A percentile compares a stretch with the other conserved stretches of the same genome.
Evolutionary conservation across 2,329 filamentous ascomycete genomes (phyloP).

Genomic region (Cladosporium sp.): DNA sequence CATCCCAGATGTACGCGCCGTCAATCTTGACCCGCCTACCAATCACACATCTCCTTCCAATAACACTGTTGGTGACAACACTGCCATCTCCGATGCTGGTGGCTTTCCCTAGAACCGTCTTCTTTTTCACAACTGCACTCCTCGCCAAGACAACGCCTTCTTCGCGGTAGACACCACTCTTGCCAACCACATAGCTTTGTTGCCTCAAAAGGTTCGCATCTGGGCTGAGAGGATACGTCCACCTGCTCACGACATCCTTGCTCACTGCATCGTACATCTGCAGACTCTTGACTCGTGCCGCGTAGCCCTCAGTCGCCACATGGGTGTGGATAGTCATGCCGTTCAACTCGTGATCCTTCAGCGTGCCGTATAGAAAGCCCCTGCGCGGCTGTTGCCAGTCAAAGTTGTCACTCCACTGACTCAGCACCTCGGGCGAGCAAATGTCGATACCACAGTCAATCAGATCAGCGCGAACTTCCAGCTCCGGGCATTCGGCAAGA

Average conservation of each 20-base stretch:
- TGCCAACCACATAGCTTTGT: constrained; percentile 68
- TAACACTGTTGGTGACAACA: constrained; percentile 67
- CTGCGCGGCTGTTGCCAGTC: constrained; percentile 87
- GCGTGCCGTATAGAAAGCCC: constrained; percentile 83
- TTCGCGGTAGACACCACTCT: constrained; percentile 71
- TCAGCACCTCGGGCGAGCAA: constrained; percentile 90
- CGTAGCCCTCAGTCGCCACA: constrained; percentile 76
- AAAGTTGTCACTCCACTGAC: constrained; percentile 95
- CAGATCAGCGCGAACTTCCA: constrained; percentile 80
- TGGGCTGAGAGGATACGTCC: constrained; percentile 83
- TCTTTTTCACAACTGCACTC: constrained; percentile 63
- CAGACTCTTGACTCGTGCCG: constrained; percentile 77
- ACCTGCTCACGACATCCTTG: constrained; percentile 77
- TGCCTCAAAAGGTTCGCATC: constrained; percentile 78
- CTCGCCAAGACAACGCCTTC: constrained; percentile 68
- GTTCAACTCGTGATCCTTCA: constrained; percentile 96
- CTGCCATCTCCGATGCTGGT: constrained; percentile 70
- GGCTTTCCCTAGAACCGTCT: constrained; percentile 70
- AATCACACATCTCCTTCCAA: constrained; percentile 81
- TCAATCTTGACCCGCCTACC: constrained; percentile 76
- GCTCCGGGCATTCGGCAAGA: constrained; percentile 66
- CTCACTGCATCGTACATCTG: constrained; percentile 86
- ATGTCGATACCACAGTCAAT: constrained; percentile 96
- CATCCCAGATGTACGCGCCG: constrained; percentile 83
- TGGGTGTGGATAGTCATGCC: constrained; percentile 95